Base-by-base conservation (phyloP, 2,329 filamentous ascomycete species). In the Penicillium sp. region DNA sequence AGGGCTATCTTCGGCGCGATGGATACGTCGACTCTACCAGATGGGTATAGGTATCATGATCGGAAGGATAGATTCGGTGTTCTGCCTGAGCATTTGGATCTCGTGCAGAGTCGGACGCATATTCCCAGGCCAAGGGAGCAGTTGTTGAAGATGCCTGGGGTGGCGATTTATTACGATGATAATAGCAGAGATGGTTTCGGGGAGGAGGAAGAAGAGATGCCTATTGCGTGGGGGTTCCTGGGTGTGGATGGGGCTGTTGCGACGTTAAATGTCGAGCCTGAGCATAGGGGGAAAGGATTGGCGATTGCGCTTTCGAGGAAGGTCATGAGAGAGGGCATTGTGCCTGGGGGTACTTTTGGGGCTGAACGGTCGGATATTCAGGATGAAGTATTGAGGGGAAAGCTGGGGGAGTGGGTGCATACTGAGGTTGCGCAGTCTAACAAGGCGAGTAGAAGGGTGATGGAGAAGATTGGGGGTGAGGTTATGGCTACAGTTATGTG, bases 401-500 rank as follows among this genome's bases (percentile, higher is more conserved):
- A 54, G 6, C 38, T 57, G 28, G 60, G 57, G 3, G 61, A 47
- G 13, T 74, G 67, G 66, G 65, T 65, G n/a, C 72, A 74, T 64
- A 63, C 71, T 3, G 74, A 76, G 51, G 74, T 75, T 42, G 63
- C 60, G 29, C 51, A 57, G 45, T 52, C 52, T 31, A 76, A 76
- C 57, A 33, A 43, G 34, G 64, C 70, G 2, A 76, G 74, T 67
- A 62, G 65, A 16, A 65, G 69, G 42, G 74, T 75, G 21, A 76
- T 77, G 74, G 70, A 74, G 64, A 77, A 77, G 61, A 54, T 76
- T 52, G 74, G 73, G 2, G 75, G 72, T 5, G 46, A 58, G 49
- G 52, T 66, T 2, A 58, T 59, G 53, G 73, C 72, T 60, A 70
- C 63, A 34, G 64, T 69, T 47, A 62, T 65, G 4, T 77, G 74